Evolutionary conservation across 345 rosid genomes (phyloP).

Genomic region (Microthlaspi erraticum): DNA sequence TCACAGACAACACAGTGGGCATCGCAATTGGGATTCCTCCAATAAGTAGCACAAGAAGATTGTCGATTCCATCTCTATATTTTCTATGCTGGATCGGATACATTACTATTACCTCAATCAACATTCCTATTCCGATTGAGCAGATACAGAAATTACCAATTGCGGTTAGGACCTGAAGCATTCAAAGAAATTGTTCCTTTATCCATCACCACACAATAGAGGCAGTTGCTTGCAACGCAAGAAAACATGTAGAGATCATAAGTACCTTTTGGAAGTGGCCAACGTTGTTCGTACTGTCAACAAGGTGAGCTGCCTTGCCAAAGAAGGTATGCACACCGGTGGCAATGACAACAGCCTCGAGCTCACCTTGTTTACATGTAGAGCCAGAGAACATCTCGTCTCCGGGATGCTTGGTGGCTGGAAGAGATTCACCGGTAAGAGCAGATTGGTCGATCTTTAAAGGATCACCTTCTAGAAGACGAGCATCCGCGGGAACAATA

Average conservation of each 20-base stretch:
- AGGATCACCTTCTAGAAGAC: conserved; percentile 91
- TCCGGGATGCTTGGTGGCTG: conserved; percentile 73
- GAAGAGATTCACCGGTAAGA: conserved; percentile 94
- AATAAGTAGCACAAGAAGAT: conserved; percentile 91
- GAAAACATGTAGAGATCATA: neutral
- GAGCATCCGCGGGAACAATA: conserved; percentile 90
- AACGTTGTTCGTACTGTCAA: conserved; percentile 87
- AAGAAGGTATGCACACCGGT: conserved; percentile 95
- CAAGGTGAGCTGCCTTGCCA: conserved; percentile 96
- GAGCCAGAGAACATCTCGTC: conserved; percentile 86
- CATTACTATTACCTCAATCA: conserved; percentile 78
- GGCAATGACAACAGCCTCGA: conserved; percentile 90
- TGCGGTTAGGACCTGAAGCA: conserved; percentile 71
- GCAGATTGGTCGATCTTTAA: conserved; percentile 95
- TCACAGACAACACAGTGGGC: conserved; percentile 96
- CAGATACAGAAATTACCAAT: conserved; percentile 98
- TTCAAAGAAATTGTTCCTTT: neutral
- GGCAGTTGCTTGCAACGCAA: neutral
- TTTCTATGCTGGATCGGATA: conserved; percentile 70
- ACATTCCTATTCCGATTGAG: conserved; percentile 82
- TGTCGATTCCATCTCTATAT: conserved; percentile 89
- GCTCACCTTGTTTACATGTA: conserved; percentile 94
- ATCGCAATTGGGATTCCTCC: conserved; percentile 99
- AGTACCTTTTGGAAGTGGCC: conserved; percentile 95
- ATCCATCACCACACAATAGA: neutral